phyloP scores from a whole-genome alignment of 441 rosid species.

The Melastoma candidum region DNA sequence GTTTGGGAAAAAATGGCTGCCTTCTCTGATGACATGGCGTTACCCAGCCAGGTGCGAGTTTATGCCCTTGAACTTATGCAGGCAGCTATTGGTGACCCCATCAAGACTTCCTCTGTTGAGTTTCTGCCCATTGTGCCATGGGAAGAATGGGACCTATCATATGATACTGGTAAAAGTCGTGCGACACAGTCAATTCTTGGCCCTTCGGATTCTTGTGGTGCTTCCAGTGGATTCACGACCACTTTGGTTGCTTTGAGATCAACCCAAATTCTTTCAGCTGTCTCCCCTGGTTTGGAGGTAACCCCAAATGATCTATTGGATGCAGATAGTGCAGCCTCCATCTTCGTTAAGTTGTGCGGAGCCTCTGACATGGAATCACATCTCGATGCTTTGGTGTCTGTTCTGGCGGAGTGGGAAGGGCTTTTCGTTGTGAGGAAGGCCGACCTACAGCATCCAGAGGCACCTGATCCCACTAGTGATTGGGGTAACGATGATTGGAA shows the following conservation, averaged over 20 bases:
- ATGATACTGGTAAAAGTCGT: conserved; percentile 34
- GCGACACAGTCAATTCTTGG: conserved; percentile 28
- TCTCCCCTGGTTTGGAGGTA: conserved; percentile 61
- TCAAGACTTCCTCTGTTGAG: conserved; percentile 51
- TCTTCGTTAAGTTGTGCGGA: conserved; percentile 63
- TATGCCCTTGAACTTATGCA: conserved; percentile 87
- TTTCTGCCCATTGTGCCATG: conserved; percentile 54
- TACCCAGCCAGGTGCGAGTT: conserved; percentile 73
- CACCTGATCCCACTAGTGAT: conserved; percentile 35
- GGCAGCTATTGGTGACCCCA: conserved; percentile 45
- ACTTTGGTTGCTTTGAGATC: conserved; percentile 90
- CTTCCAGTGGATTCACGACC: conserved; percentile 61
- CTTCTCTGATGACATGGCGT: conserved; percentile 69
- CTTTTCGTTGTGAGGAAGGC: conserved; percentile 39
- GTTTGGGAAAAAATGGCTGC: conserved; percentile 76
- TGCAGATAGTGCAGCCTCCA: conserved; percentile 49
- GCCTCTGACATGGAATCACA: conserved; percentile 40
- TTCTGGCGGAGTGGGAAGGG: conserved; percentile 93
- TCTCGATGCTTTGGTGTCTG: conserved; percentile 51
- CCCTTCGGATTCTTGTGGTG: conserved; percentile 36
- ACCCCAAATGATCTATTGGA: conserved; percentile 57
- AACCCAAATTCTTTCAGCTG: conserved; percentile 58
- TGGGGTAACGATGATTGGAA: conserved; percentile 89
- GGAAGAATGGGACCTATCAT: conserved; percentile 73
- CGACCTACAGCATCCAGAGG: conserved; percentile 34